Evolutionary conservation across 192 early-diverging fungal genomes (phyloP).

Genomic region (Umbelopsis ramanniana): DNA sequence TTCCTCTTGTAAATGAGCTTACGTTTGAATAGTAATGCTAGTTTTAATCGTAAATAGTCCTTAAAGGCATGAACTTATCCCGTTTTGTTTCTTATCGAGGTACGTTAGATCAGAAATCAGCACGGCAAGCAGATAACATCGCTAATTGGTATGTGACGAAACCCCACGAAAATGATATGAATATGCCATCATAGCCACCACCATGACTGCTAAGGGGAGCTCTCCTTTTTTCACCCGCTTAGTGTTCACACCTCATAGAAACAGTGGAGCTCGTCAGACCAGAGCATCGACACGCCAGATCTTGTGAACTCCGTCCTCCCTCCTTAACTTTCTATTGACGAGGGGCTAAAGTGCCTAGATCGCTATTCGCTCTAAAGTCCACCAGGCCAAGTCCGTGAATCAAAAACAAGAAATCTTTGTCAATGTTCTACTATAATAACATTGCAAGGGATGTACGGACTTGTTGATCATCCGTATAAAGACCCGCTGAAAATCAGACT

Average conservation of each 20-base stretch:
- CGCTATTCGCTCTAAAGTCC: neutral
- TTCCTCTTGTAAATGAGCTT: too few relatives aligned
- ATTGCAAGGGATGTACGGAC: neutral
- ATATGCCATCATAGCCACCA: neutral
- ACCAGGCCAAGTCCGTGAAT: neutral
- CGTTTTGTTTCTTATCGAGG: too few relatives aligned
- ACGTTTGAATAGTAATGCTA: too few relatives aligned
- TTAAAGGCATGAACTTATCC: too few relatives aligned
- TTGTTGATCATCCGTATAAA: neutral
- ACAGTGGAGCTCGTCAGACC: neutral
- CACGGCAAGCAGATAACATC: too few relatives aligned
- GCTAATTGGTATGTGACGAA: too few relatives aligned
- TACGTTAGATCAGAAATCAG: too few relatives aligned
- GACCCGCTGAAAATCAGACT: neutral
- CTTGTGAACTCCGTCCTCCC: neutral
- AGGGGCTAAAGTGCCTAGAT: conserved; percentile 1
- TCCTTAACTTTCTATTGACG: neutral
- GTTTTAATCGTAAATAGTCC: too few relatives aligned
- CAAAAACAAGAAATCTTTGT: neutral
- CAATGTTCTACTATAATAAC: neutral
- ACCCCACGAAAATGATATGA: neutral
- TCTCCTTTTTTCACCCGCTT: neutral
- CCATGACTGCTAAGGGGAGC: neutral
- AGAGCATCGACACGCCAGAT: neutral
- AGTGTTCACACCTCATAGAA: neutral